These are phyloP conservation scores for Trichocladium antarcticum DNA, from an alignment of 495 filamentous ascomycete species.

Conservation along the genomic window DNA sequence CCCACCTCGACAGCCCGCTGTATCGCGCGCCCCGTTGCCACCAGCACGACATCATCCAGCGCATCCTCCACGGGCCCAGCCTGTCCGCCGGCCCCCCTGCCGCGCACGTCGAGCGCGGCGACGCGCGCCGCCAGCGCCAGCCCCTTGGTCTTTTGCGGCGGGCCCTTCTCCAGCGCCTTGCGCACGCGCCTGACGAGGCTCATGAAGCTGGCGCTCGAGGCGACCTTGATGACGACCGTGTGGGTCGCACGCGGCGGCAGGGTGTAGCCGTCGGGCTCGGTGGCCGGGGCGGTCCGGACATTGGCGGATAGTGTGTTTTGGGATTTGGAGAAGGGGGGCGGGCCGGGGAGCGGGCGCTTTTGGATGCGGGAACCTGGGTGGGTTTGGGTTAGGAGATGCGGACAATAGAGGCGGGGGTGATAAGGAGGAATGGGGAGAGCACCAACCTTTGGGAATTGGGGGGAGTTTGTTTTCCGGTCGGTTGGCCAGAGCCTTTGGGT, in stretches of 20 bases:
- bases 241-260: constrained; percentile 42
- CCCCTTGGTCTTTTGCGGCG: constrained; percentile 35
- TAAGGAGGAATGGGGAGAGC: background rate
- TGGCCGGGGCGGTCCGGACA: constrained; percentile 28
- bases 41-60: constrained; percentile 52
- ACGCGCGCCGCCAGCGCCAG: constrained; percentile 33
- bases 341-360: constrained; percentile 21
- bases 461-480: constrained; percentile 33
- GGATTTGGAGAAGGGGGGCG: constrained; percentile 4
- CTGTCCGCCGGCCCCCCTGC: background rate
- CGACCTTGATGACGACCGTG: constrained; percentile 59
- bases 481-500: constrained; percentile 13
- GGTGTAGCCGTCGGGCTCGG: constrained; percentile 59
- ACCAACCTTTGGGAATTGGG: constrained; percentile 36
- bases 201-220: constrained; percentile 62
- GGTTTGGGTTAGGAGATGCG: background rate
- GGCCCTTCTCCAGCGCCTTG: constrained; percentile 57
- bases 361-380: constrained; percentile 19
- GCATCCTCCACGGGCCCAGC: constrained; percentile 9
- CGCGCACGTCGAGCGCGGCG: constrained; percentile 22
- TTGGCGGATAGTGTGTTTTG: background rate
- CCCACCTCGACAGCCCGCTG: constrained; percentile 55
- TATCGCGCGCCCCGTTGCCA: constrained; percentile 73
- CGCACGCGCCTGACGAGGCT: constrained; percentile 70
- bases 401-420: background rate